These are phyloP conservation scores for Cudoniella acicularis DNA, from an alignment of 495 filamentous ascomycete species.

Conservation along the genomic window DNA sequence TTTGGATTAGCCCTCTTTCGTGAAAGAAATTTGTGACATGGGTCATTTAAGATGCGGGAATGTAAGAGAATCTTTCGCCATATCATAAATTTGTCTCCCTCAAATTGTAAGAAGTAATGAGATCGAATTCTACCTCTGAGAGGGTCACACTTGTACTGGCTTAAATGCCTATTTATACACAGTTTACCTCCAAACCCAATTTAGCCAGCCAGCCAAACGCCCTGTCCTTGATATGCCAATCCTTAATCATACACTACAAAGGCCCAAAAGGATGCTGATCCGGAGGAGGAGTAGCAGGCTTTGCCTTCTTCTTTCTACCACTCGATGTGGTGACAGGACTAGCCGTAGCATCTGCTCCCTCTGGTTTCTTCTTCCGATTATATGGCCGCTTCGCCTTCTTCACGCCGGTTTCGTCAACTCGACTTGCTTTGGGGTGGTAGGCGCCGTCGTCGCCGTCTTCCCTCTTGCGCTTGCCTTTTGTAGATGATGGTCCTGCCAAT, in stretches of 20 bases:
- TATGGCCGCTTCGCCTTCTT: not conserved
- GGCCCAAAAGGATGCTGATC: constrained; percentile 14
- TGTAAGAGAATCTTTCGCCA: too few relatives aligned
- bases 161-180: too few relatives aligned
- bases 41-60: too few relatives aligned
- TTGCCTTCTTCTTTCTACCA: constrained; percentile 7
- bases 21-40: too few relatives aligned
- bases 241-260: not conserved
- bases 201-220: too few relatives aligned
- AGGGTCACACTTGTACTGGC: too few relatives aligned
- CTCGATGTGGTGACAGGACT: not conserved
- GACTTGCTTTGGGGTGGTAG: constrained; percentile 48
- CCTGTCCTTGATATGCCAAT: not conserved
- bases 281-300: constrained; percentile 6
- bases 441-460: constrained; percentile 61
- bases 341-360: constrained; percentile 5
- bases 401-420: constrained; percentile 1
- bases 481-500: constrained; percentile 33
- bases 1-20: too few relatives aligned
- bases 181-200: too few relatives aligned
- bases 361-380: constrained; percentile 17
- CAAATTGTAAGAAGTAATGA: too few relatives aligned
- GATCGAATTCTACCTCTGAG: too few relatives aligned
- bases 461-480: constrained; percentile 47
- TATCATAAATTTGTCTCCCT: too few relatives aligned